Base-by-base conservation (phyloP, 202 grass and related monocot species). In the Hordeum pubiflorum region DNA sequence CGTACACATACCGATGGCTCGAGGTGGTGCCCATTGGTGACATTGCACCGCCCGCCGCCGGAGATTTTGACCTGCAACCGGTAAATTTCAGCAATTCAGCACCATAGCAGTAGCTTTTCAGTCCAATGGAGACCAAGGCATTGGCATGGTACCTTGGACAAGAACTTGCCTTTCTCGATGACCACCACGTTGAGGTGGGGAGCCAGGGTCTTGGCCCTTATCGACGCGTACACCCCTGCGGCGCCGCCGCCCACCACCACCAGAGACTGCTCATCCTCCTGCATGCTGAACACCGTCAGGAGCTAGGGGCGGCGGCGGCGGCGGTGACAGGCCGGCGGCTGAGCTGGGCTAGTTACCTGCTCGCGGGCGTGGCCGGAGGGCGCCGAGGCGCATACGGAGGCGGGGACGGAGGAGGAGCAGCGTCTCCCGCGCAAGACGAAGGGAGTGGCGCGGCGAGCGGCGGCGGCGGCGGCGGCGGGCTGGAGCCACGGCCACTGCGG, bases 11-110 rank as follows among this genome's bases (percentile, higher is more conserved):
- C 94, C 84, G 41, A 3, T 36, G 88, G 64, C 58, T 98, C 92
- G 59, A 86, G 68, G 67, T 91, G 90, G 86, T 93, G 92, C 21
- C 92, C 90, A 50, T 98, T 98, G 50, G 92, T 98, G 9, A 94
- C 92, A 38, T 98, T 98, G 90, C 92, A 94, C 67, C 95, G 87
- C 31, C 95, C 95, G 34, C 95, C 95, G 65, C 92, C 92, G 34
- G 92, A 98, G 65, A 98, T 89, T 62, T 91, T 94, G 67, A 94
- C 92, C 88, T 91, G 70, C 54, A 83, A n/a, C 33, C 59, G 64
- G 37, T 37, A 37, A 37, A 37, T 33, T 37, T 52, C 70, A 74
- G 31, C 0, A 32, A 20, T 3, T 29, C 2, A 69, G 4, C 1
- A 14, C 5, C 32, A 65, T 21, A 27, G 58, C 4, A 22, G 27